Evolutionary conservation across 768 basidiomycete genomes (phyloP).

Genomic region (Dendrothele bispora): DNA sequence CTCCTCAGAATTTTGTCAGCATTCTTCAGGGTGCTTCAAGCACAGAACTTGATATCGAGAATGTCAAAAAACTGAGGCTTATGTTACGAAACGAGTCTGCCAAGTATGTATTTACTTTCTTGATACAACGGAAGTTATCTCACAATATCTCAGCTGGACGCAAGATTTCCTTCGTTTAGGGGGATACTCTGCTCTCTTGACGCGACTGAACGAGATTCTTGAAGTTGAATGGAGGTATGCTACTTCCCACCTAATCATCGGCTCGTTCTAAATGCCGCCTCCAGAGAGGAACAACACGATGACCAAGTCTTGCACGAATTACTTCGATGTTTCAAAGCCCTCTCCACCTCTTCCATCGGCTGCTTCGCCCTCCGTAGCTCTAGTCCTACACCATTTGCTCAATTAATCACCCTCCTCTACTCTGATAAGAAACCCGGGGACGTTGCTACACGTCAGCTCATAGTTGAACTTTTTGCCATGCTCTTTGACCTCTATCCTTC

Average conservation of each 20-base stretch:
- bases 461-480: conserved; percentile 82
- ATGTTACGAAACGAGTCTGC: conserved; percentile 92
- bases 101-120: conserved; percentile 42
- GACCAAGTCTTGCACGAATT: conserved; percentile 92
- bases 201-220: conserved; percentile 84
- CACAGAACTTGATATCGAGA: conserved; percentile 78
- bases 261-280: background rate
- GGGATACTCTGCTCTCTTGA: conserved; percentile 84
- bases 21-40: conserved; percentile 69
- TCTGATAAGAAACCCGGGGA: conserved; percentile 99
- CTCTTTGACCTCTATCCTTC: conserved; percentile 88
- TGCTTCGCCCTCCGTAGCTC: conserved; percentile 88
- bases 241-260: background rate
- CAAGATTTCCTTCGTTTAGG: conserved; percentile 80
- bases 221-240: conserved; percentile 93
- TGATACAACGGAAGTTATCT: background rate
- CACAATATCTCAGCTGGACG: conserved; percentile 67
- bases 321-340: conserved; percentile 89
- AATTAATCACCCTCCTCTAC: conserved; percentile 82
- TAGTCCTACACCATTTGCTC: conserved; percentile 84
- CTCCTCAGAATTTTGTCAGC: conserved; percentile 67
- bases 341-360: conserved; percentile 87
- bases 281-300: conserved; percentile 97
- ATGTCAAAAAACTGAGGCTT: conserved; percentile 84
- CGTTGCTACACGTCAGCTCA: conserved; percentile 83